Conservation (phyloP, 371 early-diverging fungal genomes). For the Smittium culicis region DNA sequence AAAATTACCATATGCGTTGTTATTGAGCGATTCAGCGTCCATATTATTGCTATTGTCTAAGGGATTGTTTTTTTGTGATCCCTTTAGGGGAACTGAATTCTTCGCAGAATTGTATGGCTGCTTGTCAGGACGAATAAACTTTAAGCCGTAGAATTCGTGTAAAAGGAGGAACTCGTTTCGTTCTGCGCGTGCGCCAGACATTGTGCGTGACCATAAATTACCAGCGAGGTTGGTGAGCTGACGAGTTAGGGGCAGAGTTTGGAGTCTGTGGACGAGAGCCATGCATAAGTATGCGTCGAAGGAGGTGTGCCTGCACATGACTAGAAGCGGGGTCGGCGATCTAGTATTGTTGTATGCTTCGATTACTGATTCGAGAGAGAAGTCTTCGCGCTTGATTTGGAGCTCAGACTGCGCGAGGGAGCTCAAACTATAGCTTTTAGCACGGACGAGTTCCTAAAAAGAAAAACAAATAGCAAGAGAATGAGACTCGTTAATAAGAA, state of each 20-base stretch:
- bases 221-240: conserved; percentile 90
- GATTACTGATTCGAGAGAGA: conserved; percentile 64
- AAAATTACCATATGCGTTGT: not conserved
- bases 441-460: conserved; percentile 50
- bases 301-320: conserved; percentile 62
- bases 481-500: no score
- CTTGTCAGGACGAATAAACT: conserved; percentile 88
- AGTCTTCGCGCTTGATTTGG: conserved; percentile 64
- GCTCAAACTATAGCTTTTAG: conserved; percentile 76
- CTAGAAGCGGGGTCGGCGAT: conserved; percentile 40
- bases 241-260: conserved; percentile 82
- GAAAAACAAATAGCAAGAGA: conserved; percentile 6
- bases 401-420: conserved; percentile 63
- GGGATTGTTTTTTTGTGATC: no score
- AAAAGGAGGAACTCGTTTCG: conserved; percentile 95
- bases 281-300: conserved; percentile 72
- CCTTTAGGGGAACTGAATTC: no score
- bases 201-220: conserved; percentile 84
- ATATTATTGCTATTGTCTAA: no score
- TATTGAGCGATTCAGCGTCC: not conserved
- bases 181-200: conserved; percentile 91
- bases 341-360: conserved; percentile 42
- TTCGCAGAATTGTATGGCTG: conserved; percentile 10
- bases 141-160: conserved; percentile 88
- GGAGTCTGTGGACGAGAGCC: conserved; percentile 73